Evolutionary conservation across 257 asterid genomes (phyloP).

Genomic region (Parsonsia alboflavescens): DNA sequence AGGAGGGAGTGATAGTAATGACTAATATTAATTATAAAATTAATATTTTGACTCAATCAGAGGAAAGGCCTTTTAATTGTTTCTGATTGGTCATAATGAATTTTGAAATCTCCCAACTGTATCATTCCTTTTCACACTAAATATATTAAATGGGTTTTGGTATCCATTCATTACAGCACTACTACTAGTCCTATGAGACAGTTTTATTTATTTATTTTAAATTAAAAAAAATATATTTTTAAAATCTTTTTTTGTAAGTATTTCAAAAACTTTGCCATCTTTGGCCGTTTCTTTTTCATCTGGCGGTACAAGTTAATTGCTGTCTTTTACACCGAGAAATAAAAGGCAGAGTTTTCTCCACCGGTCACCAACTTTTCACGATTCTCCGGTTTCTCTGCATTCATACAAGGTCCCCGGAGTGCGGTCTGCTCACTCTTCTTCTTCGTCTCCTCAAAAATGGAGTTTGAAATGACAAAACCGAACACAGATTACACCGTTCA

Average conservation of each 20-base stretch:
- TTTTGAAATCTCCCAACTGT: background rate
- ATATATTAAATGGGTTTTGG: background rate
- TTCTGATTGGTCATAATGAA: background rate
- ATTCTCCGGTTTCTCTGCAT: background rate
- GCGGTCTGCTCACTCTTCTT: too few relatives aligned
- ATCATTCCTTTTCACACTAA: background rate
- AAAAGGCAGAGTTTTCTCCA: background rate
- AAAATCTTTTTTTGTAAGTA: too few relatives aligned
- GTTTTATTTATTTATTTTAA: too few relatives aligned
- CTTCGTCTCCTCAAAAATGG: background rate
- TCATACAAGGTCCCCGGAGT: background rate
- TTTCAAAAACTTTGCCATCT: too few relatives aligned
- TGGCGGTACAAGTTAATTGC: background rate
- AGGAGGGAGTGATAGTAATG: too few relatives aligned
- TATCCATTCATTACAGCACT: background rate
- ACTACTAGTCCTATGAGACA: background rate
- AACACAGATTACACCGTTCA: background rate
- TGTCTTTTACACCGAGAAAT: background rate
- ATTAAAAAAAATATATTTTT: too few relatives aligned
- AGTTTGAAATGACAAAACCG: conserved; percentile 9
- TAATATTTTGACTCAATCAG: too few relatives aligned
- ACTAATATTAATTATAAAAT: too few relatives aligned
- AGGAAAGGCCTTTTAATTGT: too few relatives aligned
- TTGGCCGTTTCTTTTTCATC: too few relatives aligned
- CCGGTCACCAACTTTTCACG: background rate